A percentile compares a stretch with the other conserved stretches of the same genome.
Conservation (phyloP, 2,329 filamentous ascomycete species). For the Cryphonectria parasitica region DNA sequence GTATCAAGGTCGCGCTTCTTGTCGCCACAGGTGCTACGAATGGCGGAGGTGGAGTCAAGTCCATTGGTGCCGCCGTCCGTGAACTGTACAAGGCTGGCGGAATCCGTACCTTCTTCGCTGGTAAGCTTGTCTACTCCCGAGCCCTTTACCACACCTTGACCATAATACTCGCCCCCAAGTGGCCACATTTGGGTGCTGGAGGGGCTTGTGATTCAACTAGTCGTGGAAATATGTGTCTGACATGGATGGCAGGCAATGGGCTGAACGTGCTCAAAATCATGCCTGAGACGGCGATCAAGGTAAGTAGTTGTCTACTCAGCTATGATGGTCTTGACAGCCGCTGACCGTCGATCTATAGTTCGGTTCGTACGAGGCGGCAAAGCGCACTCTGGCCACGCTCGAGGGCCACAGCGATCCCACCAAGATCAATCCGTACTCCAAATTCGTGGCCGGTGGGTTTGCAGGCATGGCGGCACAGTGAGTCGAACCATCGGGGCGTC, state of each 20-base stretch:
- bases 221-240: conserved; percentile 9
- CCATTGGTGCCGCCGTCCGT: conserved; percentile 72
- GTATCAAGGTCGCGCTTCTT: conserved; percentile 95
- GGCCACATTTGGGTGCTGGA: background rate
- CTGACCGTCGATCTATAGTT: conserved; percentile 54
- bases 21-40: conserved; percentile 81
- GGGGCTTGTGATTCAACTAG: background rate
- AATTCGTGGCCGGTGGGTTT: conserved; percentile 87
- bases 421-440: conserved; percentile 79
- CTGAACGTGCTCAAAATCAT: conserved; percentile 97
- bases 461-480: conserved; percentile 94
- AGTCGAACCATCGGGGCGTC: conserved; percentile 39
- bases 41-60: conserved; percentile 68
- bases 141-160: background rate
- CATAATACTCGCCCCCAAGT: background rate
- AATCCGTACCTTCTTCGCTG: conserved; percentile 87
- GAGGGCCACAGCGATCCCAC: conserved; percentile 87
- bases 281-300: conserved; percentile 96
- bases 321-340: background rate
- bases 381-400: conserved; percentile 80
- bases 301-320: conserved; percentile 34
- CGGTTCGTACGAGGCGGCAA: conserved; percentile 94
- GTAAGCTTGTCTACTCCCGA: conserved; percentile 52
- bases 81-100: conserved; percentile 87
- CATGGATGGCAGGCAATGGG: conserved; percentile 73